Evolutionary conservation across 805 yeast species (phyloP).

Genomic region (Lipomyces sp.): DNA sequence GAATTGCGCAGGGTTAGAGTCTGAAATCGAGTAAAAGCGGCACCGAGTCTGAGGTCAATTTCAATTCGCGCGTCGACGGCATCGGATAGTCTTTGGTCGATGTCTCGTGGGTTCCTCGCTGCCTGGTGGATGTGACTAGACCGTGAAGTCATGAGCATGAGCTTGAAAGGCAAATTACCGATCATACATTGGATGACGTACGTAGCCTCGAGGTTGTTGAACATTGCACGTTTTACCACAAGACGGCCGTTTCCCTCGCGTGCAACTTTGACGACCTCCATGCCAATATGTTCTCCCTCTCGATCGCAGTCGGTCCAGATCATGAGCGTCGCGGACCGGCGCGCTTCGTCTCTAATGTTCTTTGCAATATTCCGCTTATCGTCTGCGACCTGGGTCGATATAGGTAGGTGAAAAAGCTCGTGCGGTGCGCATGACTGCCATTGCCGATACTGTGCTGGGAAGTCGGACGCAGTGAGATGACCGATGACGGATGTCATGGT

Average conservation of each 20-base stretch:
- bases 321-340: slow-evolving; percentile 61
- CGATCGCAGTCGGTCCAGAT: slow-evolving; percentile 99
- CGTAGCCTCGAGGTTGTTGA: slow-evolving; percentile 75
- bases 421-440: slow-evolving; percentile 43
- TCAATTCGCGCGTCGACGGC: slow-evolving; percentile 88
- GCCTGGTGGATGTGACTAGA: slow-evolving; percentile 63
- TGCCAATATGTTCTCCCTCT: slow-evolving; percentile 92
- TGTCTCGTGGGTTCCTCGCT: slow-evolving; percentile 59
- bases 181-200: not conserved
- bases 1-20: slow-evolving; percentile 45
- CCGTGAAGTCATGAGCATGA: too few relatives aligned
- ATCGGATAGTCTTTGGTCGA: slow-evolving; percentile 67
- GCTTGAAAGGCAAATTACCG: not conserved
- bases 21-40: slow-evolving; percentile 78
- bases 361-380: slow-evolving; percentile 51
- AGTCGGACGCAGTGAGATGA: slow-evolving; percentile 67
- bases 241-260: slow-evolving; percentile 48
- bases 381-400: slow-evolving; percentile 22
- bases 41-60: slow-evolving; percentile 84
- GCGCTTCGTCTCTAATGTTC: slow-evolving; percentile 67
- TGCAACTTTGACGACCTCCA: slow-evolving; percentile 75
- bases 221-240: slow-evolving; percentile 66
- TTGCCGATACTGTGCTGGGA: slow-evolving; percentile 61
- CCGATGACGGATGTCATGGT: slow-evolving; percentile 94
- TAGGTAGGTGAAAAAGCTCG: slow-evolving; percentile 51